Evolutionary conservation across 2,329 filamentous ascomycete genomes (phyloP), one percentile per base, ranked within the genome.

Genomic region (Penicillium concentricum): DNA sequence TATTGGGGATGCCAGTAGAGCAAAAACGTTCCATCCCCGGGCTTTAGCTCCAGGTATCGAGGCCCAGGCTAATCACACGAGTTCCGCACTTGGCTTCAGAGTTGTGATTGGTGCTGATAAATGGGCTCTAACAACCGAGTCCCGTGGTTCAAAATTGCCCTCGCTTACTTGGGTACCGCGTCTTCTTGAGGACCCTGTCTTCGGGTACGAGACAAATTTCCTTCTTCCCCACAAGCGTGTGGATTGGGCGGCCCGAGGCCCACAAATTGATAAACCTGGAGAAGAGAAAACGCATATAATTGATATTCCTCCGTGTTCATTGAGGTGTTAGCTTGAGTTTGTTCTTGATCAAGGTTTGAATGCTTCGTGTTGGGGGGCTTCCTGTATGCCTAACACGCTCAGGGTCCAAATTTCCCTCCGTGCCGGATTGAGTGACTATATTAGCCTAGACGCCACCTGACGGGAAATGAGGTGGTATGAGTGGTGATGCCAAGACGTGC

Each of bases 201-300:
- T 16, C 32, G 28, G 41, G 38, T 15, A 38, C 39, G 24, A 54
- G 42, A 34, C 12, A 4, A 50, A 32, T 18, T 5, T 16, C 35
- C 12, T 15, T 51, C 28, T 26, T 48, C 47, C 55, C 50, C 46
- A 55, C 26, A 49, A 44, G 18, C 4, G 10, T 55, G n/a, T 24
- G 24, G 48, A 37, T 51, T 50, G 18, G 24, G 1, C 51, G 50
- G 59, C 26, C 53, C 57, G 57, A 51, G 53, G 35, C 57, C 54
- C 53, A 57, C 47, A 30, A n/a, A 20, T 37, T 5, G 28, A 61
- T 53, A 34, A 51, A 41, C 10, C 22, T 43, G 18, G 32, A 38
- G 41, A 26, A 32, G 12, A 4, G 3, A 37, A 34, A 44, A 13
- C 1, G 16, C 18, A 24, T 39, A 22, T 7, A 28, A 7, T n/a